phyloP scores from a whole-genome alignment of 2,329 filamentous ascomycete genomes.

The Calonectria hawksworthii region DNA sequence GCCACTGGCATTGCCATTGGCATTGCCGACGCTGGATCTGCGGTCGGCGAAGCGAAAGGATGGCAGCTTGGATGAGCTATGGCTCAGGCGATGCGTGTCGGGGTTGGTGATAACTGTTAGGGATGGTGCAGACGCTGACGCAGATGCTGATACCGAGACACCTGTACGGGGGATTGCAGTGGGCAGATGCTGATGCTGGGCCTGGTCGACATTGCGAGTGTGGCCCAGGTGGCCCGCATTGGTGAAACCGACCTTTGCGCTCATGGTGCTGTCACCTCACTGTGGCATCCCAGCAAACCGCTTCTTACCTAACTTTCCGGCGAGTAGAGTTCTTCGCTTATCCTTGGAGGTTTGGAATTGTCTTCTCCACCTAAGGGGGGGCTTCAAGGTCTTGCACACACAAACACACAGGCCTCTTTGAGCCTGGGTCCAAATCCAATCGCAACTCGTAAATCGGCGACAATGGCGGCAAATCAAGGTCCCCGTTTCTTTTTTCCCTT shows the following conservation, averaged over 20 bases:
- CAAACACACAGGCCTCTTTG: background rate
- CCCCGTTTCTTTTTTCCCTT: background rate
- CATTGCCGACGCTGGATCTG: conserved; percentile 47
- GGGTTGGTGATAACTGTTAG: conserved; percentile 37
- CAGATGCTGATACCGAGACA: conserved; percentile 27
- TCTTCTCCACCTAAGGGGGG: conserved; percentile 19
- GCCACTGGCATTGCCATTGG: conserved; percentile 41
- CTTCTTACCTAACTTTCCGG: conserved; percentile 3
- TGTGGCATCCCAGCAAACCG: conserved; percentile 45
- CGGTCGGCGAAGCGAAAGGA: conserved; percentile 68
- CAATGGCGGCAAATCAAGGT: background rate
- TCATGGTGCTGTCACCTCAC: conserved; percentile 44
- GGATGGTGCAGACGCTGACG: conserved; percentile 34
- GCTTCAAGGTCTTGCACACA: conserved; percentile 12
- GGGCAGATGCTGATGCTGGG: conserved; percentile 32
- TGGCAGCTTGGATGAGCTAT: conserved; percentile 69
- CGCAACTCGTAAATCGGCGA: conserved; percentile 13
- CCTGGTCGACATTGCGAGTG: conserved; percentile 33
- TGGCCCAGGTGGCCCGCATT: conserved; percentile 43
- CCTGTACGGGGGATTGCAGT: conserved; percentile 26
- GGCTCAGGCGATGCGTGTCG: conserved; percentile 65
- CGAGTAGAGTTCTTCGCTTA: conserved; percentile 12
- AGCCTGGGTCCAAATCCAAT: conserved; percentile 9
- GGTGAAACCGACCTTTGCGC: conserved; percentile 47
- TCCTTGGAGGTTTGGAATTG: conserved; percentile 11